These are phyloP conservation scores for Globisporangium canariense DNA, from an alignment of 352 stramenopile genomes.

Conservation along the genomic window DNA sequence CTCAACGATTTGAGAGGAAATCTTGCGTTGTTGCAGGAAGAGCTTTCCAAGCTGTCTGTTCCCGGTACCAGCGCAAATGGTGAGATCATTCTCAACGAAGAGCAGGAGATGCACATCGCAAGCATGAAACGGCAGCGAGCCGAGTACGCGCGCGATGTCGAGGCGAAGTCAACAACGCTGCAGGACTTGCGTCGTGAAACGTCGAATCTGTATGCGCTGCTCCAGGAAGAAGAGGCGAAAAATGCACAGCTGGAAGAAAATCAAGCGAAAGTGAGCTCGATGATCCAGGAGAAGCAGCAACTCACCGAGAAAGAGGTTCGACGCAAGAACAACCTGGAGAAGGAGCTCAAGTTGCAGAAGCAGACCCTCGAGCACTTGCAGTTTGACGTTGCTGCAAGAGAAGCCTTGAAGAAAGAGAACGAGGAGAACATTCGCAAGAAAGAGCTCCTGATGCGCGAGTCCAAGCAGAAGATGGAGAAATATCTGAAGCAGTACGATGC, in stretches of 20 bases:
- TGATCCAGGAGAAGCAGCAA: constrained; percentile 66
- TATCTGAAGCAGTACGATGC: constrained; percentile 86
- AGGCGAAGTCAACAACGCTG: constrained; percentile 63
- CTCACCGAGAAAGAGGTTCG: constrained; percentile 56
- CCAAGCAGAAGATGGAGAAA: constrained; percentile 87
- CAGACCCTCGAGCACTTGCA: constrained; percentile 49
- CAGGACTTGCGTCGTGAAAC: constrained; percentile 67
- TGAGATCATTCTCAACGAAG: constrained; percentile 59
- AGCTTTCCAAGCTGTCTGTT: constrained; percentile 57
- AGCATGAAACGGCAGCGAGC: constrained; percentile 69
- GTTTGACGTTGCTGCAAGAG: constrained; percentile 34
- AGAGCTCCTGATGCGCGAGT: constrained; percentile 70
- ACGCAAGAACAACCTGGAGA: constrained; percentile 63
- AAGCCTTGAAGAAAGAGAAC: constrained; percentile 48
- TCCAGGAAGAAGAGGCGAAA: constrained; percentile 59
- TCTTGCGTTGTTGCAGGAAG: constrained; percentile 60
- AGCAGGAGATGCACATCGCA: constrained; percentile 67
- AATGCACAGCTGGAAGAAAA: constrained; percentile 61
- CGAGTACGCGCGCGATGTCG: constrained; percentile 64
- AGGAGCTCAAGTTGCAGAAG: constrained; percentile 72
- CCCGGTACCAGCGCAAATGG: constrained; percentile 20
- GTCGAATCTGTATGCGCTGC: constrained; percentile 53
- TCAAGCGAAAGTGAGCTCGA: constrained; percentile 29
- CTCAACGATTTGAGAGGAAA: constrained; percentile 62
- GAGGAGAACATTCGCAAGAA: constrained; percentile 62